A percentile compares a stretch with the other conserved stretches of the same genome.
Conservation (phyloP, 768 basidiomycete genomes). For the Polyporus arcularius region DNA sequence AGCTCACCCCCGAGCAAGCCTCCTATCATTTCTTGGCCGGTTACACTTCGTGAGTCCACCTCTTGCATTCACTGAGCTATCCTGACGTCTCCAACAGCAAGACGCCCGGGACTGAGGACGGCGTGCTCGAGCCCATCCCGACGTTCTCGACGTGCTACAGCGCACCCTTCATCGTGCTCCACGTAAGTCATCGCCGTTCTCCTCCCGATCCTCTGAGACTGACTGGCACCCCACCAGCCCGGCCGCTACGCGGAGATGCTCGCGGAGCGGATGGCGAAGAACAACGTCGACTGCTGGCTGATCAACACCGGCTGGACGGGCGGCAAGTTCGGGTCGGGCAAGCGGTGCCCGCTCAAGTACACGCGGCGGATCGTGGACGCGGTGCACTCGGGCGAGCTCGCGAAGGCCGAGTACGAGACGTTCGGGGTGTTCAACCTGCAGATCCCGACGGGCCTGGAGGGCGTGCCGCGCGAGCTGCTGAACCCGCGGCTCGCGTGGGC, state of each 20-base stretch:
- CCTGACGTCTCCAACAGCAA: conserved; percentile 52
- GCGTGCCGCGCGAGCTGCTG: conserved; percentile 88
- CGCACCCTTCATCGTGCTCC: conserved; percentile 98
- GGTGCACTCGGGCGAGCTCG: conserved; percentile 91
- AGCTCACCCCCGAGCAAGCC: conserved; percentile 91
- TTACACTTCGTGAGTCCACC: conserved; percentile 75
- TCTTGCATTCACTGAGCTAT: neutral
- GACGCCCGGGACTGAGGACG: conserved; percentile 99
- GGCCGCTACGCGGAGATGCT: conserved; percentile 97
- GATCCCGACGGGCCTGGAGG: conserved; percentile 80
- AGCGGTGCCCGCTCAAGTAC: conserved; percentile 94
- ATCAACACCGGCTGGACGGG: conserved; percentile 99
- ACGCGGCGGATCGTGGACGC: conserved; percentile 97
- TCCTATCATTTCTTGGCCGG: conserved; percentile 98
- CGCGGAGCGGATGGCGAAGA: conserved; percentile 87
- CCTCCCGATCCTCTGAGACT: neutral
- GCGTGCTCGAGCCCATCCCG: conserved; percentile 96
- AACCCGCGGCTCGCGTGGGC: conserved; percentile 88
- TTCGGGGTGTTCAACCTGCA: conserved; percentile 82
- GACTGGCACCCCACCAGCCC: conserved; percentile 47
- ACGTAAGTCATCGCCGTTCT: conserved; percentile 47
- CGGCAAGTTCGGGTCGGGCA: conserved; percentile 90
- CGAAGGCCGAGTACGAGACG: conserved; percentile 82
- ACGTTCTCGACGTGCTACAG: conserved; percentile 99
- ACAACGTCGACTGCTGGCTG: conserved; percentile 93